Base-by-base conservation (phyloP, 2,329 filamentous ascomycete genomes). In the Thielaviopsis punctulata region DNA sequence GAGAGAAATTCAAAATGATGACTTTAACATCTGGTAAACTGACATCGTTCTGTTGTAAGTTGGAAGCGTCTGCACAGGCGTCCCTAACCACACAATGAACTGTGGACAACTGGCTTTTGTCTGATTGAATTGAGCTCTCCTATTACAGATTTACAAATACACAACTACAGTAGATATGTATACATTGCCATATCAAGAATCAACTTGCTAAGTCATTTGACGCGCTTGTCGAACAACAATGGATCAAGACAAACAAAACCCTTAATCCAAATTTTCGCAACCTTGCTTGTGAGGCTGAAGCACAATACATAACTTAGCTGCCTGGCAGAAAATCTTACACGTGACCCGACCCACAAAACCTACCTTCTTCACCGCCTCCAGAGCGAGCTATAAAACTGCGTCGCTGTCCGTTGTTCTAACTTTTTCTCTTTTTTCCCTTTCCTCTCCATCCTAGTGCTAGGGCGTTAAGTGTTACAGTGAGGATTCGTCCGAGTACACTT, bases 391-490 rank as follows among this genome's bases (percentile, higher is more conserved):
- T 68, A 69, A 67, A 69, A 58, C 0, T 25, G 30, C 43, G 48
- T 30, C 57, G 24, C 43, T 43, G 45, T 50, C 55, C 52, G 33
- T 52, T 57, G 58, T 56, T 55, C 60, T 49, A 2, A 25, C 1
- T 19, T 61, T 67, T 65, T 56, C 25, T 60, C 62, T 58, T 65
- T 67, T 67, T 65, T 66, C 63, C 60, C 67, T 71, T 73, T 68
- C 64, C 57, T 68, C 69, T 60, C 64, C 67, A 75, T 76, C 72
- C 69, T 61, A 73, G 76, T 80, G 79, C 78, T 79, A 68, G 79
- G 80, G 81, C 80, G 75, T 80, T 80, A 84, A 77, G 79, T 77
- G 75, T 79, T 79, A 75, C 79, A 82, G 80, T 84, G 80, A 84
- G 77, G 81, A 84, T 80, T 82, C 71, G 75, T 80, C 77, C 73